These are phyloP conservation scores for Starmerella bombicola DNA, from an alignment of 805 yeast species.

Conservation along the genomic window DNA sequence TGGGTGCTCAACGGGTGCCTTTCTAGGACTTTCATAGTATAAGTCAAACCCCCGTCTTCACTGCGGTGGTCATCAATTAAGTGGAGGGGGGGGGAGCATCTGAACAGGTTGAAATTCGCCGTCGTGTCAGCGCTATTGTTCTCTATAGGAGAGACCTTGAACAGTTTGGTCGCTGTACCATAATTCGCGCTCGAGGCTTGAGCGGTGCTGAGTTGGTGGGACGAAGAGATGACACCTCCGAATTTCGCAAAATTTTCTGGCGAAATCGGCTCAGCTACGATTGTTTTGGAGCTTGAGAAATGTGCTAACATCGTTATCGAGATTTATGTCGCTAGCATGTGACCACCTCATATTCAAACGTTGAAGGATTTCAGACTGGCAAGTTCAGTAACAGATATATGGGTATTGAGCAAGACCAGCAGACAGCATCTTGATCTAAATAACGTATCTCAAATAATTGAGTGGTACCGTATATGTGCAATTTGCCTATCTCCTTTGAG, in stretches of 20 bases:
- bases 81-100: conserved; percentile 67
- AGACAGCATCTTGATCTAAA: too few species aligned
- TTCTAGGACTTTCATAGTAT: conserved; percentile 60
- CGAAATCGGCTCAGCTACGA: conserved; percentile 46
- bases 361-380: too few species aligned
- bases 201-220: conserved; percentile 47
- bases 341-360: too few species aligned
- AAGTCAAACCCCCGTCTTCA: conserved; percentile 25
- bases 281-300: conserved; percentile 5
- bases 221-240: conserved; percentile 71
- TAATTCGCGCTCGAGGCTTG: conserved; percentile 57
- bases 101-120: conserved; percentile 70
- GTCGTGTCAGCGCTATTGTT: conserved; percentile 31
- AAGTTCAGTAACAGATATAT: too few species aligned
- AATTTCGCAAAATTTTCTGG: conserved; percentile 53
- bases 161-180: conserved; percentile 80
- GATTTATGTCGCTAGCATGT: too few species aligned
- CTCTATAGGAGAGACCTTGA: conserved; percentile 53
- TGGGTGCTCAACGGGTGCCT: conserved; percentile 85
- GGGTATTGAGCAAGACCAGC: too few species aligned
- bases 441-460: too few species aligned
- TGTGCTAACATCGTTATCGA: conserved; percentile 20
- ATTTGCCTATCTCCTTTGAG: too few species aligned
- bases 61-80: conserved; percentile 29
- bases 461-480: too few species aligned